Percentiles rank a stretch among this genome's conserved stretches.
Conservation (phyloP, 164 flowering plant genomes). For the Stephania cephalantha region DNA sequence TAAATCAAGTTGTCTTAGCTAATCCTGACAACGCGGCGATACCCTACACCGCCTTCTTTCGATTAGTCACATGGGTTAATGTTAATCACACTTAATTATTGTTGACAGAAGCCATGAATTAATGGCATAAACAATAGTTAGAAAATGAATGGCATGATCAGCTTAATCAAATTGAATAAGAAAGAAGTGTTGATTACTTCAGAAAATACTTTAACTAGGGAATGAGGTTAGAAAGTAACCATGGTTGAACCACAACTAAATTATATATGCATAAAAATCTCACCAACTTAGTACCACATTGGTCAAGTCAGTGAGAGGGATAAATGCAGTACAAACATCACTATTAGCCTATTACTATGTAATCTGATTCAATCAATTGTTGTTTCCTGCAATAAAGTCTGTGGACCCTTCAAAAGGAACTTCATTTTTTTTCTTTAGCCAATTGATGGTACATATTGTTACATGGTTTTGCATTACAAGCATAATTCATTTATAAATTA, state of each 20-base stretch:
- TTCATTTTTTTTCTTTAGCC: too few relatives aligned
- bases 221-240: not conserved
- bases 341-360: not conserved
- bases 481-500: too few relatives aligned
- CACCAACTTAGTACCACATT: not conserved
- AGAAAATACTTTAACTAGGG: not conserved
- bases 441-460: too few relatives aligned
- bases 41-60: not conserved
- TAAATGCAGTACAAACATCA: too few relatives aligned
- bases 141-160: not conserved
- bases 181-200: not conserved
- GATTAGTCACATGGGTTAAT: conserved; percentile 3
- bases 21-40: not conserved
- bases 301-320: not conserved
- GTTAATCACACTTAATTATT: not conserved
- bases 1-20: not conserved
- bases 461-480: too few relatives aligned
- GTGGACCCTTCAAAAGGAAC: not conserved
- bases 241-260: not conserved
- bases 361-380: not conserved
- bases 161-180: not conserved
- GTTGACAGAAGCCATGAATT: not conserved
- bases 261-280: not conserved
- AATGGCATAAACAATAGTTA: not conserved
- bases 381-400: not conserved